Base-by-base conservation (phyloP, 2,329 filamentous ascomycete species). In the Blastomyces emzantsi region DNA sequence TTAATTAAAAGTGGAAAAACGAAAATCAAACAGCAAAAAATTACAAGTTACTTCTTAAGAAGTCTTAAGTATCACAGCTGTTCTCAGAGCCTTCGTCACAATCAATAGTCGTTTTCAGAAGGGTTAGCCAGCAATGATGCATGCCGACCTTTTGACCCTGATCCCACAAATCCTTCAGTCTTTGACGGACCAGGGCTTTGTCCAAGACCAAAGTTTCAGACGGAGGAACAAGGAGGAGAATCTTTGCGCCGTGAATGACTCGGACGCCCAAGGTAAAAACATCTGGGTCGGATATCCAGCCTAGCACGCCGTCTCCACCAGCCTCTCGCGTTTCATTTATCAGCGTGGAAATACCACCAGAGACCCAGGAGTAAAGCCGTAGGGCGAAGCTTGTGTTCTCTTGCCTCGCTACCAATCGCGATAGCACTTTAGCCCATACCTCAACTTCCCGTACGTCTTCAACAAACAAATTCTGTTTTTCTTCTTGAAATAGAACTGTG, bases 401-500 rank as follows among this genome's bases (percentile, higher is more conserved):
- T 3, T 72, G 65, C 9, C 58, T 28, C n/a, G 64, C 54, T 3
- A 68, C 65, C 3, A 80, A 64, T 0, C 68, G 65, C 6, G 69
- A 66, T 39, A 89, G 76, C 2, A 84, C 77, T 19, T 73, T 74
- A 0, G 81, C 76, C 91, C 92, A 97, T n/a, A 85, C 73, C 22
- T 81, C 77, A 3, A 86, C 81, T 73, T 97, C 92, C 58, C 86
- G 81, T 6, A 90, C 84, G 68, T 92, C 87, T 73, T 97, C 93
- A 60, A 93, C 80, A 74, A 90, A 97, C n/a, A 97, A 81, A 72
- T 99, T 99, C 73, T 96, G 92, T 73, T 95, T 92, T 76, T 99
- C 94, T 63, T 91, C 83, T 0, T 84, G 87, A 73, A 99, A 99
- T 0, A 99, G 83, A 66, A 74, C 73, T 0, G 73, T 76, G 52